Evolutionary conservation across 2,329 filamentous ascomycete genomes (phyloP).

Genomic region (Monilinia fructicola): DNA sequence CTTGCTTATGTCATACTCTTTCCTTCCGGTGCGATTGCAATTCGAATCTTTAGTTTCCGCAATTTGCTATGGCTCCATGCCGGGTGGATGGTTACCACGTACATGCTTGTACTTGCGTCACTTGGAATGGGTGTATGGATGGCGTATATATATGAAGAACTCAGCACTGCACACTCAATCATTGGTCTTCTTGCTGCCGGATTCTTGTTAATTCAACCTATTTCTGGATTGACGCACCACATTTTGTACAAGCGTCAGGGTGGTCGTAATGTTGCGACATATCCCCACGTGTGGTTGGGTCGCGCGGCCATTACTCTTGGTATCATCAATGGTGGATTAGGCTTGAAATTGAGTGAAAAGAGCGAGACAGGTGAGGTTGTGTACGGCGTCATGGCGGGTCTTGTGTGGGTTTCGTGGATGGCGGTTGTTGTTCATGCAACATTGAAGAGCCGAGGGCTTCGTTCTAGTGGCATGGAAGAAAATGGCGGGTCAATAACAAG

Average conservation of each 20-base stretch:
- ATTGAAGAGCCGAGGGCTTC: conserved; percentile 4
- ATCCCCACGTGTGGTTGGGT: conserved; percentile 60
- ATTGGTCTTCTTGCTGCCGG: conserved; percentile 56
- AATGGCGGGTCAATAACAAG: background rate
- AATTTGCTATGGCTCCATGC: conserved; percentile 50
- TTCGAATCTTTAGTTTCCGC: conserved; percentile 56
- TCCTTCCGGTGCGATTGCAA: conserved; percentile 60
- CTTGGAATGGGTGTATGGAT: conserved; percentile 57
- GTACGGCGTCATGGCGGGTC: conserved; percentile 56
- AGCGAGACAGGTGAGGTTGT: conserved; percentile 47
- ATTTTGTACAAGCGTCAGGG: conserved; percentile 46
- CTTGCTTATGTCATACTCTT: conserved; percentile 59
- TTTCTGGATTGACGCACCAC: conserved; percentile 59
- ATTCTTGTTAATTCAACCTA: conserved; percentile 56
- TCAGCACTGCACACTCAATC: conserved; percentile 48
- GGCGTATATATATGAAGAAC: conserved; percentile 29
- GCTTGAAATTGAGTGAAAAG: conserved; percentile 51
- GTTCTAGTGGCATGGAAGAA: background rate
- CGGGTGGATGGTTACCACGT: conserved; percentile 54
- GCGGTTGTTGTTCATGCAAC: conserved; percentile 35
- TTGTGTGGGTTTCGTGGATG: conserved; percentile 51
- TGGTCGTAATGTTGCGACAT: conserved; percentile 52
- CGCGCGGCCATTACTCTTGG: conserved; percentile 57
- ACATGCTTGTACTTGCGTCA: conserved; percentile 57
- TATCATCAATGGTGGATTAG: conserved; percentile 63